Evolutionary conservation across 108 stramenopile species (phyloP), one percentile per base, ranked within the genome.

Genomic region (Cyclotella distinguenda): DNA sequence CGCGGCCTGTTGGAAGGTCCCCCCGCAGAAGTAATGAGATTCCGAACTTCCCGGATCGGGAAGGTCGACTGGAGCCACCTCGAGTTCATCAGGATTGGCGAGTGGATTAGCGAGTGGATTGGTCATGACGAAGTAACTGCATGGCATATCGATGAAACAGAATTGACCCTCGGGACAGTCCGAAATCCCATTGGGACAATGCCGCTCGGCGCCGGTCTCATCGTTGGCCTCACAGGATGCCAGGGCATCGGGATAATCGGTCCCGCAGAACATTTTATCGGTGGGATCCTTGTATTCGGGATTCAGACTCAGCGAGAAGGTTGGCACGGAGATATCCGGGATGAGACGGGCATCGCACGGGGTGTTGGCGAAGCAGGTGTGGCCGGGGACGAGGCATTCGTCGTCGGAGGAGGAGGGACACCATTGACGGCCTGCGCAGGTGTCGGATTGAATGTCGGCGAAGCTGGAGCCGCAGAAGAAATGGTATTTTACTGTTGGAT

Each of bases 291-390:
- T 30, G 30, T 63, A 68, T n/a, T 62, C 74, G 0, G 74, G 74
- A 22, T 75, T 19, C 10, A 25, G 11, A 6, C 43, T 46, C 3
- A 75, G 61, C 9, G 66, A 68, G 55, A 63, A 75, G 54, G 74
- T 75, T n/a, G 74, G 74, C 33, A 75, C 66, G 4, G 11, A 4
- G 15, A 75, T 50, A 26, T 53, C 60, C 0, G 21, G 45, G 31
- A 75, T 75, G 25, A 32, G 13, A 0, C 74, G 74, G 2, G 74
- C 74, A 33, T 75, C 74, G 61, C 74, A 75, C 13, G 74, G 74
- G 1, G 74, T 75, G 74, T 75, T 75, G 66, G 74, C 74, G 54
- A 75, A 75, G 74, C 74, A 75, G 1, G 66, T 75, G 28, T 75
- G 74, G 6, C 74, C 74, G 0, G 74, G 66, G 7, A 68, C 28